Conservation (phyloP, 2,329 filamentous ascomycete species). For the Fusarium torreyae region DNA sequence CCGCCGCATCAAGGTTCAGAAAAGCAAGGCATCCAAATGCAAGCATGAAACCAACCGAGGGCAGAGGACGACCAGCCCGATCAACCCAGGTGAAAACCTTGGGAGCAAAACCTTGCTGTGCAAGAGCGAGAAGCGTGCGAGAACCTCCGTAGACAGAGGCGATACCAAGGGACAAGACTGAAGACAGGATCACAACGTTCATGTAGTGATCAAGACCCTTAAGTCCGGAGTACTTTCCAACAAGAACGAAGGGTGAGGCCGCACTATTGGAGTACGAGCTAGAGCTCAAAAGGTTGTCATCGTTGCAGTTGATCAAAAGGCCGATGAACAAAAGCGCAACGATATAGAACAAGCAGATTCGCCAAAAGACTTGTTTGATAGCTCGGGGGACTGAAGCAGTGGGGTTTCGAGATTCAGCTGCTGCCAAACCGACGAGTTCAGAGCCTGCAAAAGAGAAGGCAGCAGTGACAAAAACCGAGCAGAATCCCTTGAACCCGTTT, state of each 20-base stretch:
- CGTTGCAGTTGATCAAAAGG: slow-evolving; percentile 61
- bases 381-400: slow-evolving; percentile 82
- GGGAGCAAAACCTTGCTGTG: slow-evolving; percentile 69
- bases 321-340: slow-evolving; percentile 65
- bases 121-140: slow-evolving; percentile 68
- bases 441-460: slow-evolving; percentile 79
- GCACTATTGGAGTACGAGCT: slow-evolving; percentile 40
- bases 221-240: slow-evolving; percentile 65
- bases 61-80: slow-evolving; percentile 65
- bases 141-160: slow-evolving; percentile 70
- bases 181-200: slow-evolving; percentile 68
- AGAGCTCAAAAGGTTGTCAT: slow-evolving; percentile 58
- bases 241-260: slow-evolving; percentile 66
- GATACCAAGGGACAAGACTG: slow-evolving; percentile 69
- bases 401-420: slow-evolving; percentile 77
- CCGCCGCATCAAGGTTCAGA: slow-evolving; percentile 61
- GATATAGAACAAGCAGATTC: slow-evolving; percentile 66
- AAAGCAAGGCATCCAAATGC: slow-evolving; percentile 65
- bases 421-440: slow-evolving; percentile 78
- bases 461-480: slow-evolving; percentile 78
- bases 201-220: slow-evolving; percentile 65
- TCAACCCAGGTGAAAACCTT: slow-evolving; percentile 69
- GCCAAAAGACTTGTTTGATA: slow-evolving; percentile 79
- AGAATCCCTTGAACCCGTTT: slow-evolving; percentile 80
- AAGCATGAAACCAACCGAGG: slow-evolving; percentile 62